Evolutionary conservation across 2,329 filamentous ascomycete species (phyloP), one percentile per base, ranked within the genome.

Genomic region (Arachnopeziza araneosa): DNA sequence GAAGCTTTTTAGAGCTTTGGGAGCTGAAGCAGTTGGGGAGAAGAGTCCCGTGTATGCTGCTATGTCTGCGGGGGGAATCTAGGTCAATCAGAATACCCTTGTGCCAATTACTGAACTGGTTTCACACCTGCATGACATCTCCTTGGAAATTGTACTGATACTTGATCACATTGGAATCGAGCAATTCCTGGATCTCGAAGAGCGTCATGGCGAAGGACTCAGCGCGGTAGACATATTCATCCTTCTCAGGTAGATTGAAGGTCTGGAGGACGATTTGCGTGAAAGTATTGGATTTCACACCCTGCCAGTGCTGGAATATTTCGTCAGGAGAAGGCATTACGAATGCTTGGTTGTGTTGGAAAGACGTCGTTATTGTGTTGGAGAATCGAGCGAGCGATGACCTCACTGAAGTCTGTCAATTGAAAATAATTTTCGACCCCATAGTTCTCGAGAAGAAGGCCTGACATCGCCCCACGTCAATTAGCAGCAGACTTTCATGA

Each of bases 41-140:
- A 91, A 91, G 68, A 92, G 79, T 54, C 81, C 77, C 48, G 83
- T 80, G 76, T 92, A 91, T 21, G 87, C 83, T 51, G 81, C 78
- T 59, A 88, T 80, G 67, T 91, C 89, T 57, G 79, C 66, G 22
- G 60, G 19, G 36, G 66, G 24, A 17, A 68, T 55, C 67, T 66
- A 44, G 4, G 36, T 44, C 36, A 44, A 12, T 44, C 36, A 44
- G 36, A 44, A 7, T 30, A 5, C 26, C 9, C 26, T 30, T 30
- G 9, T 9, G 4, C 36, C 36, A 19, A 44, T 14, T 12, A 7
- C 36, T 44, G 36, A 17, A 19, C 17, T 44, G 12, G 17, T 44
- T 12, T 3, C 36, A 44, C 4, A 44, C 36, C 36, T 44, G 54
- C 0, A 56, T 66, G 60, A 65, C 8, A 3, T 52, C 21, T 3